Conservation (phyloP, 257 asterid genomes). For the Rhazya stricta region DNA sequence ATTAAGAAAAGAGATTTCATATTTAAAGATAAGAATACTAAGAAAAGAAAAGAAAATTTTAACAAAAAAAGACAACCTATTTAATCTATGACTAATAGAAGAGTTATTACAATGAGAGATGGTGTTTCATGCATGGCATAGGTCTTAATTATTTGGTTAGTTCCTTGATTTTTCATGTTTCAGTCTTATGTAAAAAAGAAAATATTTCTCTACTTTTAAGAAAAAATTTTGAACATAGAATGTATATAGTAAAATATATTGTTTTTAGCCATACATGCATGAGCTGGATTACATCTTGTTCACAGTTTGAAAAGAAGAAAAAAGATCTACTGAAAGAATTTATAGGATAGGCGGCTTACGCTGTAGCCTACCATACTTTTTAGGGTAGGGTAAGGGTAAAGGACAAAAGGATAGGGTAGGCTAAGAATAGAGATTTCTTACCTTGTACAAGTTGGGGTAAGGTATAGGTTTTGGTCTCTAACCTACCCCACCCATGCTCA, state of each 20-base stretch:
- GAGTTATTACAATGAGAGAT: too few species aligned
- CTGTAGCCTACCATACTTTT: not conserved
- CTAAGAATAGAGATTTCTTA: not conserved
- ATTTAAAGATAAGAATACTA: too few species aligned
- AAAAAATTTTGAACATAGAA: too few species aligned
- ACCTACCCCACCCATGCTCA: not conserved
- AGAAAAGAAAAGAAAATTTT: too few species aligned
- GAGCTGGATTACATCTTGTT: not conserved
- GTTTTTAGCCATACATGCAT: not conserved
- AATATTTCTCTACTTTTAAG: not conserved
- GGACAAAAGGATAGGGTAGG: not conserved
- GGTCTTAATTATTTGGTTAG: not conserved
- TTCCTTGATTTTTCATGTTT: not conserved
- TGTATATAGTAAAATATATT: not conserved
- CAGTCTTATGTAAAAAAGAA: not conserved
- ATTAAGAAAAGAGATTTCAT: too few species aligned
- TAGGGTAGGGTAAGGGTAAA: not conserved
- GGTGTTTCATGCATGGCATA: not conserved
- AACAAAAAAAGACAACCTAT: too few species aligned
- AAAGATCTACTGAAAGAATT: not conserved
- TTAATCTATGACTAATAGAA: too few species aligned
- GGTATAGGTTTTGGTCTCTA: not conserved
- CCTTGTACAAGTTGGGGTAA: not conserved
- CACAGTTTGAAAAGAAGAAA: not conserved
- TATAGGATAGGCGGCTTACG: not conserved